phyloP scores from a whole-genome alignment of 1,139 yeast species.

The Yamadazyma sp. region DNA sequence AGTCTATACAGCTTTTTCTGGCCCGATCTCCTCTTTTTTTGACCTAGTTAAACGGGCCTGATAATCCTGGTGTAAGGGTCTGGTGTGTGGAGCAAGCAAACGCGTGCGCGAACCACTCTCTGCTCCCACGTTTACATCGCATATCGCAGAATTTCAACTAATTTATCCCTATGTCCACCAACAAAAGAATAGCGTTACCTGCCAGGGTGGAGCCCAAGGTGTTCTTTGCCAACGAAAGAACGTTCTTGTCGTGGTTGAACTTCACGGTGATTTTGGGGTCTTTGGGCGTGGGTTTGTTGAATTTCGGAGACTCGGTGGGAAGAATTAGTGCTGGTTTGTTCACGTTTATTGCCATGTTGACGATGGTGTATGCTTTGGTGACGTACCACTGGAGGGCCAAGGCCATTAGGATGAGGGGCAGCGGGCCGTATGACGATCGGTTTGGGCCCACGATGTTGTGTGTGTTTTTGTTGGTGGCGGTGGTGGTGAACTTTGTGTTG shows the following conservation, averaged over 20 bases:
- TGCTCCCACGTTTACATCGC: slow-evolving; percentile 1
- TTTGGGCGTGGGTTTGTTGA: slow-evolving; percentile 89
- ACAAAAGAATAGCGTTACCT: slow-evolving; percentile 92
- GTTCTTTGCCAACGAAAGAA: slow-evolving; percentile 97
- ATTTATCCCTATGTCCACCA: slow-evolving; percentile 17
- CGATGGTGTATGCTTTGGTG: slow-evolving; percentile 91
- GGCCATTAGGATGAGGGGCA: slow-evolving; percentile 94
- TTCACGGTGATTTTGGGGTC: slow-evolving; percentile 97
- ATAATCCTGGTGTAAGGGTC: no score
- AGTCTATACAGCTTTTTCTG: no score
- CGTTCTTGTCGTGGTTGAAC: slow-evolving; percentile 95
- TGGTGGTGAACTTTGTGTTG: slow-evolving; percentile 83
- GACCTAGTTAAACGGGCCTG: no score
- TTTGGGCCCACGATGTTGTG: slow-evolving; percentile 99
- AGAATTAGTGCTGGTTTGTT: slow-evolving; percentile 91
- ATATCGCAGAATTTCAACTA: slow-evolving; percentile 1
- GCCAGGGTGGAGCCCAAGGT: slow-evolving; percentile 98
- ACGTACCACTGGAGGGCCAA: slow-evolving; percentile 99
- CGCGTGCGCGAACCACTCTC: neutral
- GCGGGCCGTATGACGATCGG: slow-evolving; percentile 98
- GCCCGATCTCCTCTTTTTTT: no score
- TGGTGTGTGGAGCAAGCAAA: no score
- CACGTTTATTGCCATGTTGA: slow-evolving; percentile 93
- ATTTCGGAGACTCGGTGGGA: slow-evolving; percentile 94
- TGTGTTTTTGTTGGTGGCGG: slow-evolving; percentile 87